Conservation (phyloP, 1,284 basidiomycete genomes). For the Ceratobasidium sp. region DNA sequence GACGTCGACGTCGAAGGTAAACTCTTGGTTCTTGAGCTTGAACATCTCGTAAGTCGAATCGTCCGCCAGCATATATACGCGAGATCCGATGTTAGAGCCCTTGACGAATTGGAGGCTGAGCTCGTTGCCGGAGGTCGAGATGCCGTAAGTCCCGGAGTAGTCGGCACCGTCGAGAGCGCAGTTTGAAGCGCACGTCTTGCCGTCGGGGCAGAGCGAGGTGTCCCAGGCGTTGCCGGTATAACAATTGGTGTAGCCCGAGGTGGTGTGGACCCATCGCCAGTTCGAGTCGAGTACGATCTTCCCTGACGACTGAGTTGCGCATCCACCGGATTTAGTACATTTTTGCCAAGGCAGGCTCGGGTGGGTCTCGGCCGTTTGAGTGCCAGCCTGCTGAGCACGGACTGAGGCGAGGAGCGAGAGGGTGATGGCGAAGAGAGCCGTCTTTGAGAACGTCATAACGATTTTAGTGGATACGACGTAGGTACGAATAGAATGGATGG, state of each 20-base stretch:
- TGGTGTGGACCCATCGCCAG: conserved; percentile 43
- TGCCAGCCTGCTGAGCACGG: conserved; percentile 42
- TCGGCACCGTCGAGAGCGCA: conserved; percentile 67
- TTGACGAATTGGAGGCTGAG: conserved; percentile 63
- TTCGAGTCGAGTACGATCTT: conserved; percentile 42
- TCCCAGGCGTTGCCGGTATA: conserved; percentile 56
- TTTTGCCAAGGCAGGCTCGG: conserved; percentile 40
- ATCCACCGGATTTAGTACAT: conserved; percentile 42
- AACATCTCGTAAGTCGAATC: conserved; percentile 60
- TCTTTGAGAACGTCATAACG: conserved; percentile 18
- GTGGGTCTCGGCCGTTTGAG: conserved; percentile 41
- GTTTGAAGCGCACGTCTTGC: conserved; percentile 56
- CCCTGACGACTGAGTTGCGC: conserved; percentile 28
- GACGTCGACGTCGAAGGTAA: conserved; percentile 66
- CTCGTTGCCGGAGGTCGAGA: conserved; percentile 57
- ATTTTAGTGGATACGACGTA: not conserved
- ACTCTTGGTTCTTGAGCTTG: conserved; percentile 63
- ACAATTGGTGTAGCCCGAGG: conserved; percentile 52
- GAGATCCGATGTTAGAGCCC: conserved; percentile 60
- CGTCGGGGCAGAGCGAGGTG: conserved; percentile 56
- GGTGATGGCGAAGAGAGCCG: conserved; percentile 24
- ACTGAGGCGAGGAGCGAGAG: conserved; percentile 40
- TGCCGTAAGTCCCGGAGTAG: conserved; percentile 59
- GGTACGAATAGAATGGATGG: not conserved
- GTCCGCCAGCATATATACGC: conserved; percentile 59